A percentile compares a stretch with the other conserved stretches of the same genome.
These are phyloP conservation scores for Russula virescens DNA, from an alignment of 768 basidiomycete genomes.

Conservation along the genomic window DNA sequence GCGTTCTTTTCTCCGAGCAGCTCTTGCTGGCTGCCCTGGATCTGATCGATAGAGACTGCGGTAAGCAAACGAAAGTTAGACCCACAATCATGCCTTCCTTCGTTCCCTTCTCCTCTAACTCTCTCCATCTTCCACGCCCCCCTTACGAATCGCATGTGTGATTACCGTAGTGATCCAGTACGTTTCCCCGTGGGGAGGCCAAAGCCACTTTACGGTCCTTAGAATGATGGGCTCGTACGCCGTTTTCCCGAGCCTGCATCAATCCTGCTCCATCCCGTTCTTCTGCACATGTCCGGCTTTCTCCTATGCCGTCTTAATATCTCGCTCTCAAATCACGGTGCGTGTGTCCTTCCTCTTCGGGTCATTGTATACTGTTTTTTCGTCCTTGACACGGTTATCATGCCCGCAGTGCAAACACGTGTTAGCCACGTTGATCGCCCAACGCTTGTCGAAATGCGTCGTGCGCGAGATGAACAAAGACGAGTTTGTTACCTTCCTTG, in stretches of 20 bases:
- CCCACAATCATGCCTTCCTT: neutral
- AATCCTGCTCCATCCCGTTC: slow-evolving; percentile 34
- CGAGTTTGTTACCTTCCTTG: slow-evolving; percentile 44
- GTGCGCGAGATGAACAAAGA: slow-evolving; percentile 43
- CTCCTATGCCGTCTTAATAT: slow-evolving; percentile 53
- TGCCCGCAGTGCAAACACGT: slow-evolving; percentile 69
- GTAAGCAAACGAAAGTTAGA: slow-evolving; percentile 34
- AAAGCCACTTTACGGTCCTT: slow-evolving; percentile 58
- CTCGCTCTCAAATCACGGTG: slow-evolving; percentile 62
- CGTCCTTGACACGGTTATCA: neutral
- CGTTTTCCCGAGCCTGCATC: slow-evolving; percentile 46
- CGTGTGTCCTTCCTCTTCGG: neutral
- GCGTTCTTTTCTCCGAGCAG: slow-evolving; percentile 54
- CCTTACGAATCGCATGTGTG: neutral
- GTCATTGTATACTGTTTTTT: neutral
- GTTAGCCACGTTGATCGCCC: slow-evolving; percentile 58
- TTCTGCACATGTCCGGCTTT: slow-evolving; percentile 79
- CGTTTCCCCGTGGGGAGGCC: slow-evolving; percentile 52
- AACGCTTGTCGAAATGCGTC: slow-evolving; percentile 45
- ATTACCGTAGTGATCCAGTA: slow-evolving; percentile 53
- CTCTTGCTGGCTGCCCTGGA: slow-evolving; percentile 68
- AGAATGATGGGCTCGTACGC: slow-evolving; percentile 60
- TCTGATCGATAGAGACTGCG: slow-evolving; percentile 64
- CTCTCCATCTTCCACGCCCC: no score
- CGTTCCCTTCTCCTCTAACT: neutral